These are phyloP conservation scores for Trichosporon sp. DNA, from an alignment of 1,284 basidiomycete genomes.

Conservation along the genomic window DNA sequence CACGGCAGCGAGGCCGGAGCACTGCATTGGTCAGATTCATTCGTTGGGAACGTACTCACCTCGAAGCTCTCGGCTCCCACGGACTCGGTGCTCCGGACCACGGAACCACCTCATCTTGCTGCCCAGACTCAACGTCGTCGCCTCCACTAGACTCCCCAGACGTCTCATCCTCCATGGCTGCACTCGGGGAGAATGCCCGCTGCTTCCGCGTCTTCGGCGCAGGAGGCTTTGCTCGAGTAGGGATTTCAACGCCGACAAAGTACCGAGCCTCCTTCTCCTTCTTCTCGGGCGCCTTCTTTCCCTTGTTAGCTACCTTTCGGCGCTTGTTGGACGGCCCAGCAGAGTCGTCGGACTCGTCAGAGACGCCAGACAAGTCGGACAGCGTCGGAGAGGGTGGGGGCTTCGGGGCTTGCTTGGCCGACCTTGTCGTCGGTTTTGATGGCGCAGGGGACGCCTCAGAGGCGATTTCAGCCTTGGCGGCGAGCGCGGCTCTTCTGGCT, in stretches of 20 bases:
- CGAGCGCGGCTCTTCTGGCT: constrained; percentile 36
- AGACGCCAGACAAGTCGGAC: constrained; percentile 20
- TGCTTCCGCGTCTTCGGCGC: constrained; percentile 8
- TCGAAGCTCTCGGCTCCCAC: constrained; percentile 12
- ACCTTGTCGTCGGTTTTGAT: background rate
- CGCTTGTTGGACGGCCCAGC: constrained; percentile 27
- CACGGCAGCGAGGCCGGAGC: constrained; percentile 19
- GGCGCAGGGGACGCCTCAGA: background rate
- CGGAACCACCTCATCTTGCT: constrained; percentile 35
- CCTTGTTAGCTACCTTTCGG: constrained; percentile 23
- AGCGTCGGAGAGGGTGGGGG: constrained; percentile 19
- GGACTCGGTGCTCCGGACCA: constrained; percentile 37
- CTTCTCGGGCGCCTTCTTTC: constrained; percentile 18
- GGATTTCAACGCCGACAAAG: constrained; percentile 6
- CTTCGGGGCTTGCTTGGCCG: constrained; percentile 18
- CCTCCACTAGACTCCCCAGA: constrained; percentile 21
- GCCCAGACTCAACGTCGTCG: constrained; percentile 21
- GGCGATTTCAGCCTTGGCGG: constrained; percentile 26
- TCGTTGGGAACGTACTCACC: constrained; percentile 16
- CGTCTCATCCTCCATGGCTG: constrained; percentile 28
- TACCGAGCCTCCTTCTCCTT: constrained; percentile 22
- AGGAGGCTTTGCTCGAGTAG: background rate
- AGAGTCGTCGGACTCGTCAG: constrained; percentile 21
- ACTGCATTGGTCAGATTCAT: constrained; percentile 18
- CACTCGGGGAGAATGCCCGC: constrained; percentile 44